Evolutionary conservation across 805 yeast species (phyloP), one percentile per base, ranked within the genome.

Genomic region (Candida adriatica): DNA sequence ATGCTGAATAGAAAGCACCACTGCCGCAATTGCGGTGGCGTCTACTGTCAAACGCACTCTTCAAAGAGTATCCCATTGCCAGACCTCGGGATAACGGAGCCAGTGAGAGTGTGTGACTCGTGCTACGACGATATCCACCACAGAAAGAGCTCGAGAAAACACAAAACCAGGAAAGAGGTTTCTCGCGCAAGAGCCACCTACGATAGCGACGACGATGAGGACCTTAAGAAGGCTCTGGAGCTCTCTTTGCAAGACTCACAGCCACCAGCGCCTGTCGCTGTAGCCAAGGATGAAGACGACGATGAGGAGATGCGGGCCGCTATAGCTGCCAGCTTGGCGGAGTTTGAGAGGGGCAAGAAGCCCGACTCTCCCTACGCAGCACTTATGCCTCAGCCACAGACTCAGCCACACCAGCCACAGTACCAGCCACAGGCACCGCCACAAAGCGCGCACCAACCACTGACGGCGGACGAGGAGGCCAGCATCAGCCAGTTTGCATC

Each of bases 21-120:
- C 58, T 92, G 98, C 57, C 70, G 98, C 32, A 81, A 94, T 31
- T 92, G 98, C 60, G 98, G 98, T 16, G 96, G 96, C 4, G 95
- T 86, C 0, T 90, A 70, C 51, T 79, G 94, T 56, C 88, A 83
- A 42, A 69, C 73, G 6, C 95, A 94, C 56, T 85, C 96, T n/a
- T 62, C 79, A 2, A 74, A 83, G 43, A 64, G 56, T 29, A 63
- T 77, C 20, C 78, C 88, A 8, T 62, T 92, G 34, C 90, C 94
- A 0, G 79, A 80, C 27, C 66, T 85, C 30, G 98, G 98, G 0
- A 85, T 92, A 24, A 73, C 74, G 42, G 85, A 81, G 33, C 85
- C 94, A 0, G 97, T 90, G 1, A 68, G 98, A 34, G 96, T 90
- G 0, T 92, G 98, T 59, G 96, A 87, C 46, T 80, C 81, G 38